Conservation (phyloP, 2,329 filamentous ascomycete species). For the Verticillium isaacii region DNA sequence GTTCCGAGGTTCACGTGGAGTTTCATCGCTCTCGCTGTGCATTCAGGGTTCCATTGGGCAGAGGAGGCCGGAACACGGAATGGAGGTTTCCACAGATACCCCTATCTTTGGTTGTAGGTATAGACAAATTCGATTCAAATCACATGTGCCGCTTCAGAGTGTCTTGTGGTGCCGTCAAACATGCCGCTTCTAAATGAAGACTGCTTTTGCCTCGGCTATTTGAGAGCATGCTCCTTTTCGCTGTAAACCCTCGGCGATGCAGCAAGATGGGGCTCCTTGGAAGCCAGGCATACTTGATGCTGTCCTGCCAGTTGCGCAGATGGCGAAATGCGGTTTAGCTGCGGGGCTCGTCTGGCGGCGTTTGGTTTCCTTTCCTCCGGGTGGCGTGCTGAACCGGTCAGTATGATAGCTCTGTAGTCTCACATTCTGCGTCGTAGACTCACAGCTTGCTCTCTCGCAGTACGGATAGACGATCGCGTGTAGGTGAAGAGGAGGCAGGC, state of each 20-base stretch:
- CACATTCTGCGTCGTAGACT: slow-evolving; percentile 3
- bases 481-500: slow-evolving; percentile 44
- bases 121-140: slow-evolving; percentile 26
- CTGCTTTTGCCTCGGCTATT: too few species aligned
- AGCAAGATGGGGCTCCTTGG: too few species aligned
- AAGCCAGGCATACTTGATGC: too few species aligned
- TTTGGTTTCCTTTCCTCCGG: not conserved
- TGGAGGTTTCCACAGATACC: slow-evolving; percentile 24
- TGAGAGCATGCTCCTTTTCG: too few species aligned
- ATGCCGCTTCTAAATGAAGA: not conserved
- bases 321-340: not conserved
- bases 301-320: too few species aligned
- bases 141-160: slow-evolving; percentile 11
- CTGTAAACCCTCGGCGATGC: too few species aligned
- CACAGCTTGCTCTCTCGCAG: slow-evolving; percentile 29
- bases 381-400: not conserved
- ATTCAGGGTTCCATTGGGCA: slow-evolving; percentile 4
- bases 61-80: slow-evolving; percentile 7
- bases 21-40: not conserved
- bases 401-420: not conserved
- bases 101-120: slow-evolving; percentile 26
- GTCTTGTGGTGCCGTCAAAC: slow-evolving; percentile 5
- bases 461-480: slow-evolving; percentile 35
- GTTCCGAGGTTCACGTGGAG: slow-evolving; percentile 1
- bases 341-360: not conserved